phyloP scores from a whole-genome alignment of 2,329 filamentous ascomycete genomes.

The Penicillium sp. region DNA sequence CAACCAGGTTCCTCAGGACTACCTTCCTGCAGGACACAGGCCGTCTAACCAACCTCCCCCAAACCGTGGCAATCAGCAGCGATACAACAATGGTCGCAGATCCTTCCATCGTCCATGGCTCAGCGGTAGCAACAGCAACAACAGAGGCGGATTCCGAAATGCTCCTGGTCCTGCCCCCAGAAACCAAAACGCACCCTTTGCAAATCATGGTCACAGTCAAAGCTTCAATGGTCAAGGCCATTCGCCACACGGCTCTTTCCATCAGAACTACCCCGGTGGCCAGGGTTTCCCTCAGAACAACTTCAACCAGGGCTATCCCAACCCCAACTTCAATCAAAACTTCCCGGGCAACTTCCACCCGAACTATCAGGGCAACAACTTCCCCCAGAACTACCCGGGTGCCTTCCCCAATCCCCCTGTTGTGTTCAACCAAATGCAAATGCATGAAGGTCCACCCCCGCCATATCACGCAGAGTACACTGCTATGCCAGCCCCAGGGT shows the following conservation, averaged over 20 bases:
- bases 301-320: slow-evolving; percentile 6
- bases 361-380: not conserved
- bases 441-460: not conserved
- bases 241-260: not conserved
- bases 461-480: not conserved
- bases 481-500: not conserved
- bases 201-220: not conserved
- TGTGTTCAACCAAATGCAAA: slow-evolving; percentile 3
- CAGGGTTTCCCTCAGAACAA: not conserved
- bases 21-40: not conserved
- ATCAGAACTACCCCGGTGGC: not conserved
- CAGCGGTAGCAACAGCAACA: not conserved
- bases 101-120: not conserved
- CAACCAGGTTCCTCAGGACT: not conserved
- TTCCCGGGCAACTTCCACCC: not conserved
- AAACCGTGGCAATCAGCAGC: slow-evolving; percentile 1
- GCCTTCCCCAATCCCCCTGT: not conserved
- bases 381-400: not conserved
- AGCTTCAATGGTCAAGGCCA: not conserved
- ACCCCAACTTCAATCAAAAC: not conserved
- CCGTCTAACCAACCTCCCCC: not conserved
- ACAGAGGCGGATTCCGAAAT: slow-evolving; percentile 6
- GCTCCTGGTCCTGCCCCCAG: not conserved
- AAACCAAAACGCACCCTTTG: not conserved
- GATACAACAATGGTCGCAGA: slow-evolving; percentile 4